Evolutionary conservation across 2,329 filamentous ascomycete genomes (phyloP), one percentile per base, ranked within the genome.

Genomic region (Cladorrhinum sp.): DNA sequence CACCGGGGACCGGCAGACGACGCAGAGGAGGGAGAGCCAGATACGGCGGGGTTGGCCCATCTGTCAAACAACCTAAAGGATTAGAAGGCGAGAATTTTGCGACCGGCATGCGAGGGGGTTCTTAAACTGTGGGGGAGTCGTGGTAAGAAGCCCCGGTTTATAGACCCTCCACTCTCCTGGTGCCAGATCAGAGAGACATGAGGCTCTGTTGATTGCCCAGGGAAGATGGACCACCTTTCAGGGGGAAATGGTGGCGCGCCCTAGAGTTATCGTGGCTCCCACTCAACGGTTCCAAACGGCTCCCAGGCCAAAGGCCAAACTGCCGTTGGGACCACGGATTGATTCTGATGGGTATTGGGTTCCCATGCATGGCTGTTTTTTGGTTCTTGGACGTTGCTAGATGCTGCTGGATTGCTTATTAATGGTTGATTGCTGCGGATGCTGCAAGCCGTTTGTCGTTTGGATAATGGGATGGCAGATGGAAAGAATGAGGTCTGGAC

Each of bases 1-100:
- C 53, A 49, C 53, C 38, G 53, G 53, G 36, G n/a, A 29, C 36
- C 53, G 53, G 38, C 53, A 56, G 53, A 27, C 16, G 32, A 18
- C 32, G n/a, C 53, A 49, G 36, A 41, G 36, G 4, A 22, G 49
- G n/a, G 5, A 12, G 8, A 22, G 8, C 7, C 3, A 20, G 20
- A 29, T 4, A 20, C 53, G 20, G 36, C 10, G 36, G 38, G 20
- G 9, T n/a, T 32, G 38, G 20, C 2, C 22, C 12, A 27, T 49
- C 22, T 56, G 53, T 45, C 38, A 49, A 56, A 22, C 53, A 56
- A 49, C 53, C 41, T 22, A 45, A 45, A 22, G 41, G 16, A 22
- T 45, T 20, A 18, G 18, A 45, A 20, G n/a, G 16, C 41, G 16
- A 18, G 41, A 45, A 45, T 9, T 3, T 45, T 45, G 16, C 18